Evolutionary conservation across 306 rosid genomes (phyloP), one percentile per base, ranked within the genome.

Genomic region (Cicer arietinum): DNA sequence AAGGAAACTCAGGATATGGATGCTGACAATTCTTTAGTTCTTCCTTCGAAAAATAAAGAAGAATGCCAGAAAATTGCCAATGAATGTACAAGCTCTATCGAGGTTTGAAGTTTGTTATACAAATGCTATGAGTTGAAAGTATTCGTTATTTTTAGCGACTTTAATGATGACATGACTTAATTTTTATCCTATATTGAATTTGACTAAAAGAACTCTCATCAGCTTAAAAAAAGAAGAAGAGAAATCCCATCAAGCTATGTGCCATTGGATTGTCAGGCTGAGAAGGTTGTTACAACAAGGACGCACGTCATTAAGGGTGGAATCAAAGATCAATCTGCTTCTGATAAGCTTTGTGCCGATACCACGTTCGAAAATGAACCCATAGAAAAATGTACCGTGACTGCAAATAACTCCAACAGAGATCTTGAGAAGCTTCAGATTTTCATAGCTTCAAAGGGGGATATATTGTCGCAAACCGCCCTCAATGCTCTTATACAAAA

Each of bases 391-490:
- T 39, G 35, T 76, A 69, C 84, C 61, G 10, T 65, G 72, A 54
- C 47, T 72, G 51, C 84, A 67, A 71, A 50, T 60, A 80, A 77
- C 60, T 81, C 85, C 51, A 73, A 54, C 66, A 35, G 76, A 41
- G 73, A 79, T 79, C 71, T 81, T 73, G 74, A 87, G 67, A 87
- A 82, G 79, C 37, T 80, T 37, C 90, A 75, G 48, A 59, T 0
- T 44, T n/a, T 76, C 77, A 40, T 83, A 63, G 87, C 84, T 69
- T 84, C 88, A 40, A 88, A 84, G 84, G 85, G 83, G 69, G 56
- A 80, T 44, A 16, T 77, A 75, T 70, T 92, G 81, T 84, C 92
- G 46, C 72, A 83, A 83, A 84, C 94, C 67, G 90, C 96, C 67
- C 71, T 87, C 76, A 79, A 75, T 72, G 84, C 81, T 76, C 88